Base-by-base conservation (phyloP, 1,284 basidiomycete genomes). In the Microbotryum silenes-acaulis region DNA sequence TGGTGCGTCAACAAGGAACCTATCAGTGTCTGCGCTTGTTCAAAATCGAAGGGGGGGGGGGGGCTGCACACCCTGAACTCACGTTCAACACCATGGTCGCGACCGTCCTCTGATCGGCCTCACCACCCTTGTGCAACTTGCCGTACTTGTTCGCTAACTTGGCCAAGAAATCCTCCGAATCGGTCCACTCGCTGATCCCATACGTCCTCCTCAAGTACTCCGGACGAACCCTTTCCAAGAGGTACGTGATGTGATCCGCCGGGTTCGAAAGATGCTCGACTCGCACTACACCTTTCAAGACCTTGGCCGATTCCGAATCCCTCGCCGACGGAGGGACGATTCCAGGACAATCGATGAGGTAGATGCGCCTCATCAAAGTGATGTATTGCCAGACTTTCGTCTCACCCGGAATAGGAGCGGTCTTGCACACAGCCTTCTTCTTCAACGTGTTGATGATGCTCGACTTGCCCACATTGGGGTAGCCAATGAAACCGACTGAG, bases 341-440 rank as follows among this genome's bases (percentile, higher is more conserved):
- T 64, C 96, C 94, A 33, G 94, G 94, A 75, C 94, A 99, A 79
- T 99, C 96, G 79, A 99, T 97, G 68, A 99, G 86, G 80, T 97
- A 98, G 75, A 98, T 98, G 65, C 90, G 84, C 64, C 88, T 85
- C 72, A 94, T 97, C 57, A 98, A 81, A 29, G 91, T 91, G 77
- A 98, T 96, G 78, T 98, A 98, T 82, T 98, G 94, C 96, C 96
- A 98, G 69, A 98, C 88, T 79, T 98, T 98, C 57, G 96, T 99
- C 81, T 99, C 94, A 71, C 94, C 94, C 9, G 96, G 96, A 33
- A 98, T 85, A 14, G 96, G 94, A 20, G 96, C 96, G 57, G 97
- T 93, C 33, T 84, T 86, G 81, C 96, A 98, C 67, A 97, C 94
- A 78, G 97, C 97, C 77, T 91, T 89, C 78, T 90, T 91, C 82